phyloP scores from a whole-genome alignment of 139 green algal genomes.

The Yamagishiella unicocca region DNA sequence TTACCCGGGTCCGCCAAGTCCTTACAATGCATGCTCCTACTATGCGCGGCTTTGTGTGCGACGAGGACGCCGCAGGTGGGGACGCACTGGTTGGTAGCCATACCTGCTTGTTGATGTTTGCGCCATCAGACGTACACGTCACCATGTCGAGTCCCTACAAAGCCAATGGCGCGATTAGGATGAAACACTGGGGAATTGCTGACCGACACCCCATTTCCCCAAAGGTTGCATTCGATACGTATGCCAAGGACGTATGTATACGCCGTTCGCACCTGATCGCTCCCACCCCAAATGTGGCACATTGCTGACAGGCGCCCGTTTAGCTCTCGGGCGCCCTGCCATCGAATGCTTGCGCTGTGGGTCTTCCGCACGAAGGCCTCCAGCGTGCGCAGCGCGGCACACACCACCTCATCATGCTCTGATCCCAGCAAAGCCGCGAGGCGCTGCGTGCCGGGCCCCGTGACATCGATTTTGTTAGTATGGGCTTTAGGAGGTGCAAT shows the following conservation, averaged over 20 bases:
- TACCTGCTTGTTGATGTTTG: constrained; percentile 35
- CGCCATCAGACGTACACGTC: constrained; percentile 52
- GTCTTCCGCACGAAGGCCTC: constrained; percentile 83
- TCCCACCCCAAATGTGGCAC: constrained; percentile 85
- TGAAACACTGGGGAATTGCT: too few relatives aligned
- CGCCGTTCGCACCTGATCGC: constrained; percentile 73
- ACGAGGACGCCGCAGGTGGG: too few relatives aligned
- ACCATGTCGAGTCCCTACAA: constrained; percentile 80
- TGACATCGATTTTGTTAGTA: neutral
- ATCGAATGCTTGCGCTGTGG: constrained; percentile 75
- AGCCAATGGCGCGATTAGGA: too few relatives aligned
- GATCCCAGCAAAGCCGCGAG: constrained; percentile 82
- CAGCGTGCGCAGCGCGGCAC: constrained; percentile 77
- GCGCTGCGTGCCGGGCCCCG: constrained; percentile 80
- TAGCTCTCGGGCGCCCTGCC: constrained; percentile 70
- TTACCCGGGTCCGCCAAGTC: too few relatives aligned
- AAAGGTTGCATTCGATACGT: too few relatives aligned
- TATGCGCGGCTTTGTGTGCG: too few relatives aligned
- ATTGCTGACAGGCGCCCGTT: constrained; percentile 80
- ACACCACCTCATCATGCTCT: constrained; percentile 74
- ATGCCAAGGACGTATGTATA: too few relatives aligned
- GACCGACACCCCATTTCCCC: too few relatives aligned
- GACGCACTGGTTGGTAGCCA: too few relatives aligned
- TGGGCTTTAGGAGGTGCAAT: neutral
- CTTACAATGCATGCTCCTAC: too few relatives aligned